These are phyloP conservation scores for Schizochytrium sp. DNA, from an alignment of 108 stramenopile genomes.

Conservation along the genomic window DNA sequence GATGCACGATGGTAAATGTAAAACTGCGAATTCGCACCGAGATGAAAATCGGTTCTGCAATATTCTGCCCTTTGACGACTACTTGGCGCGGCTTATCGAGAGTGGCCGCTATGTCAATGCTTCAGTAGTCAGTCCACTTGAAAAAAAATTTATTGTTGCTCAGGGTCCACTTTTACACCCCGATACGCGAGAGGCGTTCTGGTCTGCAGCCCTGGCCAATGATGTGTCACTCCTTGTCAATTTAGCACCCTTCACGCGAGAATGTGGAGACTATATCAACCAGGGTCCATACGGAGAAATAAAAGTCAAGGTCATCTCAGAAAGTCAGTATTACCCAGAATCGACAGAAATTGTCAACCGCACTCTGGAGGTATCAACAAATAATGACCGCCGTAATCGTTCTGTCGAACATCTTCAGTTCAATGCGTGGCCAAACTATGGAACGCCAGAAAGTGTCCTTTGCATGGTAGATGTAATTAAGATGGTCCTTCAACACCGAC, in stretches of 20 bases:
- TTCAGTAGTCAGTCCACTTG: background rate
- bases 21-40: background rate
- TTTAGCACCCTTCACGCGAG: constrained; percentile 2
- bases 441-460: background rate
- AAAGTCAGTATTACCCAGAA: background rate
- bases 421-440: constrained; percentile 49
- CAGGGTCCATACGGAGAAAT: background rate
- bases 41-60: constrained; percentile 52
- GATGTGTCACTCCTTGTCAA: background rate
- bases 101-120: background rate
- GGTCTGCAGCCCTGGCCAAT: background rate
- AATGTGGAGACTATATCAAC: constrained; percentile 37
- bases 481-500: background rate
- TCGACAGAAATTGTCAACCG: background rate
- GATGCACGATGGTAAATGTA: constrained; percentile 35
- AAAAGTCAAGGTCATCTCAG: background rate
- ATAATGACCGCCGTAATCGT: background rate
- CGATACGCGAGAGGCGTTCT: constrained; percentile 35
- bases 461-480: background rate
- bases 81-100: background rate
- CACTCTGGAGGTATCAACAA: background rate
- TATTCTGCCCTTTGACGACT: constrained; percentile 16
- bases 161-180: constrained; percentile 26
- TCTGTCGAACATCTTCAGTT: constrained; percentile 3
- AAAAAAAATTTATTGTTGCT: background rate